Conservation (phyloP, 257 asterid species). For the Salvia miltiorrhiza region DNA sequence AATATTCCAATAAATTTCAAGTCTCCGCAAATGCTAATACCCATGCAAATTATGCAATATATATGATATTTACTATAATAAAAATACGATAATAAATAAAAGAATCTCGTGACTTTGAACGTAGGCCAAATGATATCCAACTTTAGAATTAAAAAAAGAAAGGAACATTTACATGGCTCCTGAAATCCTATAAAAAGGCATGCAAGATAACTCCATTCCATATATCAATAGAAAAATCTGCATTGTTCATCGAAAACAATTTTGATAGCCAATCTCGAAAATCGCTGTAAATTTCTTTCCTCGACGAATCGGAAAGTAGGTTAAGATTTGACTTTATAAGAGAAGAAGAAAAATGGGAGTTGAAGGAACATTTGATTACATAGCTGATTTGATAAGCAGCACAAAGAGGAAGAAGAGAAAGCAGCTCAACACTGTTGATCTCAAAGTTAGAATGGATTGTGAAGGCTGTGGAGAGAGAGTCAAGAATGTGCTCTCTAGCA, state of each 20-base stretch:
- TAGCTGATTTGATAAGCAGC: conserved; percentile 52
- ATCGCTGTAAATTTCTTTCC: background rate
- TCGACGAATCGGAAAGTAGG: background rate
- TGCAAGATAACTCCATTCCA: conserved; percentile 9
- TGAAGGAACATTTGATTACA: conserved; percentile 69
- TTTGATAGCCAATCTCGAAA: background rate
- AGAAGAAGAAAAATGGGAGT: conserved; percentile 50
- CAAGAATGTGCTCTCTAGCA: conserved; percentile 50
- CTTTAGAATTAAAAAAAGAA: background rate
- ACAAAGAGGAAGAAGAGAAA: conserved; percentile 56
- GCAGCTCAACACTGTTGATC: conserved; percentile 55
- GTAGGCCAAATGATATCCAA: background rate
- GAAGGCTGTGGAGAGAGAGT: conserved; percentile 81
- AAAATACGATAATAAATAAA: background rate
- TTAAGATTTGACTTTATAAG: background rate
- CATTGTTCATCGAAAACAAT: background rate
- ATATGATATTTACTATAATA: background rate
- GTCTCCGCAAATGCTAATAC: too few relatives aligned
- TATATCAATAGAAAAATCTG: background rate
- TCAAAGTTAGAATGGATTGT: conserved; percentile 82
- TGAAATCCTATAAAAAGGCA: conserved; percentile 14
- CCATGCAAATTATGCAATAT: too few relatives aligned
- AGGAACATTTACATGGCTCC: background rate
- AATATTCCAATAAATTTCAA: too few relatives aligned
- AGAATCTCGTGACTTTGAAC: background rate